Base-by-base conservation (phyloP, 768 basidiomycete genomes). In the Podaxis sp. region DNA sequence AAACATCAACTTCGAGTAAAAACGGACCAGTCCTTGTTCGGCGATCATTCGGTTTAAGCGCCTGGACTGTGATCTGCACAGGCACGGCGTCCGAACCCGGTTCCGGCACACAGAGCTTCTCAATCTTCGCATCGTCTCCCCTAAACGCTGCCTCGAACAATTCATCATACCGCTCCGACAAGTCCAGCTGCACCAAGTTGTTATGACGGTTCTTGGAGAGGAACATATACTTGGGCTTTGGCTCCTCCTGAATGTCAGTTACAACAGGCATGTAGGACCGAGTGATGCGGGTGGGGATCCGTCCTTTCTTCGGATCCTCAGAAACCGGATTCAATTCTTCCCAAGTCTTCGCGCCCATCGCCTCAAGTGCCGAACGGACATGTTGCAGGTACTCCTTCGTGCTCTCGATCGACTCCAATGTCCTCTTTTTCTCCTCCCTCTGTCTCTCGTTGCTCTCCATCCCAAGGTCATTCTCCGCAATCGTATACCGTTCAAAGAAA, bases 131-230 rank as follows among this genome's bases (percentile, higher is more conserved):
- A 57, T 82, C 80, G 67, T 85, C 77, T 1, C 86, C 85, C 2
- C 68, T 66, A 68, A 76, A 82, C 66, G 81, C 84, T 2, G 86
- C 86, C 65, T 85, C 83, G 64, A 75, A 87, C 0, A 88, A 75
- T 62, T 84, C 80, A 52, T 85, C 80, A 66, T 87, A 88, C 2
- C 68, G 63, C 17, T 70, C 61, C 19, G 70, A 70, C 49, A 78
- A 65, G 64, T 76, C 74, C n/a, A 69, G 56, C 0, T 76, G 73
- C 5, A 81, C 74, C 49, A 66, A 63, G 49, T 69, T 59, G 61
- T 71, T 64, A 69, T 73, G 62, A 68, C 67, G 74, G 11, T 24
- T 29, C 24, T 51, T 68, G 63, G 47, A 37, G 17, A 58, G 22
- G 33, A 66, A 63, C 37, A 55, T 46, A 63, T 69, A 69, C 12